A percentile compares a stretch with the other conserved stretches of the same genome.
These are phyloP conservation scores for Hyaloscypha finlandica DNA, from an alignment of 495 filamentous ascomycete genomes.

Conservation along the genomic window DNA sequence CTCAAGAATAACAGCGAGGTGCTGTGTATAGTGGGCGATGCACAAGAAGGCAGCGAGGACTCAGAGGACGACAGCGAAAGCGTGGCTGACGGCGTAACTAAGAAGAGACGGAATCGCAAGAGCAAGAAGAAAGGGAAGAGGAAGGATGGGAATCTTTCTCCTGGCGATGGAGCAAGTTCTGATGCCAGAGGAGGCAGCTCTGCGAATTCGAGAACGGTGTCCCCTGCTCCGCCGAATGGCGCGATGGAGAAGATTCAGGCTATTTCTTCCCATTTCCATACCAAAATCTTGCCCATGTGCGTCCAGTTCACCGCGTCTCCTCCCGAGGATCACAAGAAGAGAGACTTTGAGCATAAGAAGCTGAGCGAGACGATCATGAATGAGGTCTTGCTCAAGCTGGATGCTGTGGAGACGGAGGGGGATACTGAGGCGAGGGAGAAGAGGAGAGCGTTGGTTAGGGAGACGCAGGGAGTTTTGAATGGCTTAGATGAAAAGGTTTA, in stretches of 20 bases:
- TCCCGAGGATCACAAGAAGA: conserved; percentile 69
- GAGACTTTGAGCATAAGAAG: conserved; percentile 75
- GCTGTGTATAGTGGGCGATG: conserved; percentile 60
- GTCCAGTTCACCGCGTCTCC: conserved; percentile 63
- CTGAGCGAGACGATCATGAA: conserved; percentile 81
- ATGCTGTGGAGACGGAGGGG: conserved; percentile 75
- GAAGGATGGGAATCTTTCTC: conserved; percentile 26
- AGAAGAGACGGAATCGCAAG: conserved; percentile 46
- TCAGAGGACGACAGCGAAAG: conserved; percentile 42
- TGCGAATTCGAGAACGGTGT: conserved; percentile 34
- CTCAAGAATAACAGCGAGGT: conserved; percentile 81
- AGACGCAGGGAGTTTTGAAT: conserved; percentile 67
- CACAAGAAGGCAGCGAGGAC: conserved; percentile 27
- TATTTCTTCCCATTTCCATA: conserved; percentile 66
- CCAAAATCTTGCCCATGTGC: conserved; percentile 66
- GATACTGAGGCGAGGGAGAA: conserved; percentile 63
- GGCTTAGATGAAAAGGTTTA: conserved; percentile 54
- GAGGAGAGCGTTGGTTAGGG: conserved; percentile 74
- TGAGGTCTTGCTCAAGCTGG: conserved; percentile 82
- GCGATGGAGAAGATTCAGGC: conserved; percentile 71
- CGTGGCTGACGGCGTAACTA: conserved; percentile 36
- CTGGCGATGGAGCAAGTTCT: conserved; percentile 22
- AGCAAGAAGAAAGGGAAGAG: conserved; percentile 47
- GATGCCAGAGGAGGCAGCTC: background rate
- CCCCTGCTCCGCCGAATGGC: conserved; percentile 41